Percentiles rank a stretch among this genome's conserved stretches.
phyloP scores from a whole-genome alignment of 495 filamentous ascomycete genomes.

The Aspergillus haitiensis region DNA sequence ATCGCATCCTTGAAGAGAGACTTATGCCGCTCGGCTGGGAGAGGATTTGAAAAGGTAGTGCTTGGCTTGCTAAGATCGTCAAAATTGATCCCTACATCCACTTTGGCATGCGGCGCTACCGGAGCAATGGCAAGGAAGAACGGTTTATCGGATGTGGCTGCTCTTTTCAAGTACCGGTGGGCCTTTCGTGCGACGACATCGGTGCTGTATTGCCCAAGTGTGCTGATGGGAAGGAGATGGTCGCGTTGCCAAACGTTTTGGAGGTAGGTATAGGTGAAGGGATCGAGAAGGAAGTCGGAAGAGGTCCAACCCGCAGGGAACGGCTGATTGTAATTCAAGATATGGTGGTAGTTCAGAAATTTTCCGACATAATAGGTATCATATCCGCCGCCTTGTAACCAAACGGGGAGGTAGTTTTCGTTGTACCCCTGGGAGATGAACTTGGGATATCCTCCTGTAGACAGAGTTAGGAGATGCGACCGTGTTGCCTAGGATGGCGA shows the following conservation, averaged over 20 bases:
- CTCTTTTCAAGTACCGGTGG: conserved; percentile 55
- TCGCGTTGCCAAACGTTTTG: conserved; percentile 60
- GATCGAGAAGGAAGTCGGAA: conserved; percentile 43
- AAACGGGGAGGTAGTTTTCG: conserved; percentile 58
- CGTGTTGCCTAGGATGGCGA: not conserved
- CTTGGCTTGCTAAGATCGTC: conserved; percentile 16
- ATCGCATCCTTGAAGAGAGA: conserved; percentile 24
- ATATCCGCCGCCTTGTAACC: conserved; percentile 61
- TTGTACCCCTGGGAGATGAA: conserved; percentile 59
- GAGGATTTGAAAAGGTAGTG: conserved; percentile 17
- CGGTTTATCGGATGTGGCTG: conserved; percentile 41
- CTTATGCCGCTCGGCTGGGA: conserved; percentile 16
- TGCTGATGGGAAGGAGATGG: conserved; percentile 47
- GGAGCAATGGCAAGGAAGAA: conserved; percentile 65
- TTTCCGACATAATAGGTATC: conserved; percentile 66
- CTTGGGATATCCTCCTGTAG: conserved; percentile 60
- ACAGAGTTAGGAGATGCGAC: not conserved
- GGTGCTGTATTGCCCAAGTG: conserved; percentile 50
- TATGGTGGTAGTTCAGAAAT: conserved; percentile 58
- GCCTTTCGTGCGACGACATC: conserved; percentile 60
- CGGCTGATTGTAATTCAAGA: conserved; percentile 53
- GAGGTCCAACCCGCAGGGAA: conserved; percentile 49
- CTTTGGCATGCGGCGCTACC: conserved; percentile 59
- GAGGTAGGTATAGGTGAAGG: conserved; percentile 62
- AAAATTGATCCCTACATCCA: conserved; percentile 29